Evolutionary conservation across 2,329 filamentous ascomycete species (phyloP).

Genomic region (Claviceps maximensis): DNA sequence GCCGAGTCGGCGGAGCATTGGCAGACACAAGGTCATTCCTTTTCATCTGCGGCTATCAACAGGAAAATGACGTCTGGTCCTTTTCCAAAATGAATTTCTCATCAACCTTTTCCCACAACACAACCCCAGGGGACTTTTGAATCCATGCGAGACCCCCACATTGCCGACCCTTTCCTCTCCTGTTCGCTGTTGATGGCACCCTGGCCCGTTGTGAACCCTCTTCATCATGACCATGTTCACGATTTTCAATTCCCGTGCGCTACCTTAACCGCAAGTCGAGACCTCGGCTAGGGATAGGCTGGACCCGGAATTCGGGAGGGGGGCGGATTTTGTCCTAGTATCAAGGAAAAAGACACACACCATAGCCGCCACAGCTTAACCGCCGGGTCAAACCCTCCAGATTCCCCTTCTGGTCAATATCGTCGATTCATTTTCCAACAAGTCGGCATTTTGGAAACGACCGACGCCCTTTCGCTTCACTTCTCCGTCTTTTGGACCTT

Average conservation of each 20-base stretch:
- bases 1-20: not conserved
- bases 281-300: too few species aligned
- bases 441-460: constrained; percentile 36
- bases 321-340: too few species aligned
- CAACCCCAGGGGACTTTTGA: too few species aligned
- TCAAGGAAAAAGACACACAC: not conserved
- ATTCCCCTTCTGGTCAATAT: constrained; percentile 39
- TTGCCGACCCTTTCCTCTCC: too few species aligned
- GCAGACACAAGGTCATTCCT: not conserved
- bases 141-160: too few species aligned
- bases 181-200: too few species aligned
- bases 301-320: too few species aligned
- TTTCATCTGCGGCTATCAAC: not conserved
- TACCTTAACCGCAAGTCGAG: too few species aligned
- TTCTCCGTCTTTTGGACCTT: constrained; percentile 9
- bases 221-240: not conserved
- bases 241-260: too few species aligned
- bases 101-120: too few species aligned
- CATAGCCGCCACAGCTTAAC: constrained; percentile 5
- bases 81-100: not conserved
- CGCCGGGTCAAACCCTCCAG: constrained; percentile 8
- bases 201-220: not conserved
- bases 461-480: constrained; percentile 35
- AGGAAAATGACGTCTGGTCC: not conserved
- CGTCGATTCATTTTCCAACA: constrained; percentile 25